phyloP scores from a whole-genome alignment of 257 asterid species.

The Solanum piurae region DNA sequence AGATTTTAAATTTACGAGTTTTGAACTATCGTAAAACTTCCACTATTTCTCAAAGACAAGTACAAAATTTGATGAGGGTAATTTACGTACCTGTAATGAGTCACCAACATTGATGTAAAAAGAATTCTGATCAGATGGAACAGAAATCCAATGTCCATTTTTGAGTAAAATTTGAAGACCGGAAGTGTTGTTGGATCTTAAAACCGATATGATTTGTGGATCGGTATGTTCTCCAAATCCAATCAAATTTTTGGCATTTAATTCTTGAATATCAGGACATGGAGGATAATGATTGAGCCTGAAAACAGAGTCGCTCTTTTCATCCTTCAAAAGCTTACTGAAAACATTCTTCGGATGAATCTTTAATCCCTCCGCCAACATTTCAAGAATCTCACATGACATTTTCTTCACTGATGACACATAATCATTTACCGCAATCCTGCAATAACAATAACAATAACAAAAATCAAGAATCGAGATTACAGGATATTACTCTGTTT shows the following conservation, averaged over 20 bases:
- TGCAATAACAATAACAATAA: not conserved
- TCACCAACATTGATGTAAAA: conserved; percentile 23
- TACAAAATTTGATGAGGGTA: not conserved
- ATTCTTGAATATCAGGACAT: conserved; percentile 12
- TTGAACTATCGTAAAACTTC: not conserved
- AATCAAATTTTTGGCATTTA: not conserved
- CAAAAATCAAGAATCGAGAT: not conserved
- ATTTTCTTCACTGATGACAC: conserved; percentile 10
- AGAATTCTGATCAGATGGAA: conserved; percentile 20
- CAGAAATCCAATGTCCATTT: conserved; percentile 21
- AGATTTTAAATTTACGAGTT: not conserved
- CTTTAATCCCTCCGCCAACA: conserved; percentile 13
- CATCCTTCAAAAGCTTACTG: conserved; percentile 17
- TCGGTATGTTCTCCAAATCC: conserved; percentile 31
- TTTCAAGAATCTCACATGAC: conserved; percentile 18
- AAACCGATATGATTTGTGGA: conserved; percentile 19
- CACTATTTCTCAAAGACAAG: not conserved
- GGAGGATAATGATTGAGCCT: conserved; percentile 26
- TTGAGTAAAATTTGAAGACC: conserved; percentile 17
- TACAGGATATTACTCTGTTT: not conserved
- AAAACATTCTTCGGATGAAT: conserved; percentile 9
- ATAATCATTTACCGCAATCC: conserved; percentile 4
- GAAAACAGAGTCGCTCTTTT: conserved; percentile 15
- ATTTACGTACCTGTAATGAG: conserved; percentile 12
- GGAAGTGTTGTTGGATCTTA: conserved; percentile 19